Evolutionary conservation across 257 asterid genomes (phyloP).

Genomic region (Marsdenia floribunda): DNA sequence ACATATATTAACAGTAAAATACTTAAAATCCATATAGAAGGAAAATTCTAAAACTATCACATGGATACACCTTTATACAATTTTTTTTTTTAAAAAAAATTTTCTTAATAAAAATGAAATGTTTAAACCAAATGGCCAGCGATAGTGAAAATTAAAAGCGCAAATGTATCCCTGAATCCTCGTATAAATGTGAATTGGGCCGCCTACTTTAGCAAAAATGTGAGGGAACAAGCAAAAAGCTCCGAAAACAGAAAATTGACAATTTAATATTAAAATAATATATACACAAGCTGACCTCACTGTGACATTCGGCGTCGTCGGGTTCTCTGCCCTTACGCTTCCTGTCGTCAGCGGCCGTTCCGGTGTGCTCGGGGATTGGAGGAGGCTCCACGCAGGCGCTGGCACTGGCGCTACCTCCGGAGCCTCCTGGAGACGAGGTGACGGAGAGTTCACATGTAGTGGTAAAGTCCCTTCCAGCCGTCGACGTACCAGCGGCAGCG

Average conservation of each 20-base stretch:
- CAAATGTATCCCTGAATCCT: too few species aligned
- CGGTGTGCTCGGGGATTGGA: conserved; percentile 5
- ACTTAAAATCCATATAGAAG: too few species aligned
- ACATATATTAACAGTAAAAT: too few species aligned
- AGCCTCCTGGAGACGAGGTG: conserved; percentile 56
- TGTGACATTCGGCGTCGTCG: conserved; percentile 52
- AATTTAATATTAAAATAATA: not conserved
- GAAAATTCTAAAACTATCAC: too few species aligned
- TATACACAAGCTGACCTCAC: conserved; percentile 45
- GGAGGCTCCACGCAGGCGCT: conserved; percentile 42
- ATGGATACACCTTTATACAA: too few species aligned
- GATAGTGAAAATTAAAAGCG: too few species aligned
- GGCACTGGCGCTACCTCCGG: conserved; percentile 43
- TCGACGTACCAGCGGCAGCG: conserved; percentile 18
- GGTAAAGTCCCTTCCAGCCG: conserved; percentile 28
- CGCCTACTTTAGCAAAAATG: not conserved
- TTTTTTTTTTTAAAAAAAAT: too few species aligned
- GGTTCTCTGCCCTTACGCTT: conserved; percentile 57
- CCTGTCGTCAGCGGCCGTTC: conserved; percentile 33
- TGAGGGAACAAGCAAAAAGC: not conserved
- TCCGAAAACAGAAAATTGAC: not conserved
- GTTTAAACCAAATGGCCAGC: too few species aligned
- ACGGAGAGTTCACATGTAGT: conserved; percentile 42
- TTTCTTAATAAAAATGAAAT: too few species aligned
- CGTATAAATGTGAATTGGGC: too few species aligned